Evolutionary conservation across 228 moss, liverwort and hornwort genomes (phyloP).

Genomic region (Sphagnum magellanicum): DNA sequence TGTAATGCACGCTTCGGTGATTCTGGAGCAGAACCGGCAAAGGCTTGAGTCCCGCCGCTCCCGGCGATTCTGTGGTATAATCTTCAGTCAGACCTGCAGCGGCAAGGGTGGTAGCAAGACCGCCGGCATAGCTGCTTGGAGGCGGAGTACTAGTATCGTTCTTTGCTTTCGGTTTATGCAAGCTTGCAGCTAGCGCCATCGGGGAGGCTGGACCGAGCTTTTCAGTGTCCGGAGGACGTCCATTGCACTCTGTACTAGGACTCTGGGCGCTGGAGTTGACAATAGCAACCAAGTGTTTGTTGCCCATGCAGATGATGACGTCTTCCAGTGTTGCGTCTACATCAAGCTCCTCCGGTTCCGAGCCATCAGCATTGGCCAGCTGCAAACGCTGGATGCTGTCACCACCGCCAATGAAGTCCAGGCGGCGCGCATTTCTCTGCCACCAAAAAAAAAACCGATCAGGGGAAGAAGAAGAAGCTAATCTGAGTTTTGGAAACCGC

Average conservation of each 20-base stretch:
- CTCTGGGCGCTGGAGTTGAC: constrained; percentile 28
- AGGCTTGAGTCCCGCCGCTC: constrained; percentile 17
- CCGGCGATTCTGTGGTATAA: constrained; percentile 7
- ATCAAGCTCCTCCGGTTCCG: constrained; percentile 84
- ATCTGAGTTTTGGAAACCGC: too few species aligned
- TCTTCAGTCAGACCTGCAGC: constrained; percentile 9
- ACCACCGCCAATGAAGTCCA: constrained; percentile 60
- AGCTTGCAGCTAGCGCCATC: constrained; percentile 9
- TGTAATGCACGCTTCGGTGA: constrained; percentile 3
- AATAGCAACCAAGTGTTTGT: constrained; percentile 75
- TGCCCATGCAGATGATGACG: constrained; percentile 88
- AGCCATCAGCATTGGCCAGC: constrained; percentile 70
- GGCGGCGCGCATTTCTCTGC: constrained; percentile 72
- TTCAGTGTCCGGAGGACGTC: constrained; percentile 20
- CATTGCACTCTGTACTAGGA: constrained; percentile 2
- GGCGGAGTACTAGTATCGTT: constrained; percentile 1
- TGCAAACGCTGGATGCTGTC: constrained; percentile 79
- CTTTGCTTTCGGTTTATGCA: constrained; percentile 27
- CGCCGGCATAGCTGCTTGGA: constrained; percentile 10
- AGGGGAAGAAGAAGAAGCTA: too few species aligned
- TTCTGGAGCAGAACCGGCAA: constrained; percentile 23
- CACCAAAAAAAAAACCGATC: constrained; percentile 6
- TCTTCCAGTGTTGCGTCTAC: constrained; percentile 89
- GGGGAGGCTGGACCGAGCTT: constrained; percentile 28
- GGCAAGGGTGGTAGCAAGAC: constrained; percentile 11